Evolutionary conservation across 441 rosid species (phyloP), one percentile per base, ranked within the genome.

Genomic region (Macaranga tanarius): DNA sequence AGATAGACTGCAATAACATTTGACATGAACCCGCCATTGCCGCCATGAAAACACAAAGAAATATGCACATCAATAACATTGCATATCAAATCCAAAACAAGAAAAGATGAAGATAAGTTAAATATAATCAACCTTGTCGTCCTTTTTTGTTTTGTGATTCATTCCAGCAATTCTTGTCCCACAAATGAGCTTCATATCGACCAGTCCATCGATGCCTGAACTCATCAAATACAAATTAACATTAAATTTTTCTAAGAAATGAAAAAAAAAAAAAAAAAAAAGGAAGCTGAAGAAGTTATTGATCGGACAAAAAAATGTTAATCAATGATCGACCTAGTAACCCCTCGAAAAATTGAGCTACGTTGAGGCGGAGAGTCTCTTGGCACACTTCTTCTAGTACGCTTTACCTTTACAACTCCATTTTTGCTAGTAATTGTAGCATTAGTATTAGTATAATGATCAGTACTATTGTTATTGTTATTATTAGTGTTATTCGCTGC

Each of bases 301-400:
- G 19, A 7, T 59, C 65, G 4, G 0, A 2, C 50, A 5, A 0
- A 60, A 60, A 7, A 22, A 58, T n/a, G 38, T 55, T 0, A 42
- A 34, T 12, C 17, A 26, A 34, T 28, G 7, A 58, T 3, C 0
- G 20, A 74, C 98, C 95, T 93, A 10, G 98, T 93, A 71, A 93
- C 97, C 6, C 98, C 98, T 20, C 95, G 85, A 72, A 88, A 89
- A 28, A 90, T 87, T 9, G 97, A 93, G 87, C 96, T 93, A 34
- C 98, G 91, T 78, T 86, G 91, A 23, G 93, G 87, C 62, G 96
- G 97, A 73, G 89, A 85, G 79, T 89, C 90, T 83, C 90, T 81
- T 0, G 94, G 88, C 19, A 86, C 89, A 62, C 87, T 86, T 73
- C 93, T 84, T 69, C 97, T 85, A 6, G 89, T 94, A 71, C 94